Evolutionary conservation across 2,329 filamentous ascomycete species (phyloP).

Genomic region (Xylariomycetidae sp.): DNA sequence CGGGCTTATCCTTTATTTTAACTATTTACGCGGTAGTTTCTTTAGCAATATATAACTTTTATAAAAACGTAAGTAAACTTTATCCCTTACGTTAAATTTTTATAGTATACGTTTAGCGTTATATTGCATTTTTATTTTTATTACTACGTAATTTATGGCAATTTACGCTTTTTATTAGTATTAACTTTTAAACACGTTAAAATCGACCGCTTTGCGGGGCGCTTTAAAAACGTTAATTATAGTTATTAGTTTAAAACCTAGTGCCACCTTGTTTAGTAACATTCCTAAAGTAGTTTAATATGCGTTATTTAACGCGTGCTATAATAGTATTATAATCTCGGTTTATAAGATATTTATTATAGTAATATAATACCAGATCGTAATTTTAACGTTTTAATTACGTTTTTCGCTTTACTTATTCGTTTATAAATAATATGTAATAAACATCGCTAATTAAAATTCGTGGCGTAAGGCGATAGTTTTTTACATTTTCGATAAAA

Average conservation of each 20-base stretch:
- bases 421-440: conserved; percentile 2
- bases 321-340: conserved; percentile 1
- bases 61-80: too few relatives aligned
- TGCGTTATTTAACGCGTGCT: conserved; percentile 6
- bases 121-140: too few relatives aligned
- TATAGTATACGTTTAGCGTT: too few relatives aligned
- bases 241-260: conserved; percentile 2
- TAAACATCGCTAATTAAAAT: not conserved
- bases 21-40: too few relatives aligned
- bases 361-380: conserved; percentile 3
- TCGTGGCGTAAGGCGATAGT: not conserved
- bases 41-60: too few relatives aligned
- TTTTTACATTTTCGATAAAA: conserved; percentile 3
- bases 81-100: too few relatives aligned
- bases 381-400: conserved; percentile 6
- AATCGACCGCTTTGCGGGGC: too few relatives aligned
- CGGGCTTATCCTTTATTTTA: too few relatives aligned
- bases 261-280: conserved; percentile 1
- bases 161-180: too few relatives aligned
- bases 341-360: conserved; percentile 1
- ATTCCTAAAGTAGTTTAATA: conserved; percentile 1
- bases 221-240: conserved; percentile 1
- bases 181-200: too few relatives aligned
- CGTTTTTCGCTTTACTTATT: not conserved
- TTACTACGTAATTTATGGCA: too few relatives aligned